phyloP scores from a whole-genome alignment of 768 basidiomycete genomes.

The Collybia mongolica region DNA sequence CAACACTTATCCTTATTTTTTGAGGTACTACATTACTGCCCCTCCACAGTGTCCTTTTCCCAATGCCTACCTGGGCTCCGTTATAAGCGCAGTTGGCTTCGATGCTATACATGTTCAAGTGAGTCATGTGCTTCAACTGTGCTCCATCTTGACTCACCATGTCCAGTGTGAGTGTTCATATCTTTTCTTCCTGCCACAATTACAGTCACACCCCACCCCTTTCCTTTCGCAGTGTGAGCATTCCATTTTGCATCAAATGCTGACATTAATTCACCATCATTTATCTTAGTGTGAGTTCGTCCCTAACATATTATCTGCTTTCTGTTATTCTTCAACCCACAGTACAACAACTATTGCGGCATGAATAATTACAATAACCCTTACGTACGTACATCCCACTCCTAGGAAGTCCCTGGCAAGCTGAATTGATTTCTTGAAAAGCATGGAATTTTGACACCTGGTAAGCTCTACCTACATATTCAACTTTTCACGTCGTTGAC shows the following conservation, averaged over 20 bases:
- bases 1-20: background rate
- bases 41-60: conserved; percentile 71
- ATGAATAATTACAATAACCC: conserved; percentile 54
- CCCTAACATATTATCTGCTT: background rate
- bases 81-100: conserved; percentile 59
- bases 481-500: background rate
- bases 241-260: background rate
- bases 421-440: conserved; percentile 29
- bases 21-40: conserved; percentile 63
- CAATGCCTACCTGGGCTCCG: conserved; percentile 57
- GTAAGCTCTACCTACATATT: conserved; percentile 22
- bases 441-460: conserved; percentile 64
- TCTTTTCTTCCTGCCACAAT: background rate
- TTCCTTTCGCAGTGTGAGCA: background rate
- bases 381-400: conserved; percentile 26
- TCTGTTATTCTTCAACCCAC: background rate
- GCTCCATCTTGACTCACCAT: background rate
- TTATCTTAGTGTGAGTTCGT: conserved; percentile 7
- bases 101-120: conserved; percentile 63
- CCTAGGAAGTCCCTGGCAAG: conserved; percentile 1
- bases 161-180: conserved; percentile 9
- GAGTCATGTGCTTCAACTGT: conserved; percentile 4
- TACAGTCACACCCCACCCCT: background rate
- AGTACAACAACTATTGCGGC: conserved; percentile 31
- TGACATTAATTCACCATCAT: background rate